These are phyloP conservation scores for Diaporthe australafricana DNA, from an alignment of 2,329 filamentous ascomycete genomes.

Conservation along the genomic window DNA sequence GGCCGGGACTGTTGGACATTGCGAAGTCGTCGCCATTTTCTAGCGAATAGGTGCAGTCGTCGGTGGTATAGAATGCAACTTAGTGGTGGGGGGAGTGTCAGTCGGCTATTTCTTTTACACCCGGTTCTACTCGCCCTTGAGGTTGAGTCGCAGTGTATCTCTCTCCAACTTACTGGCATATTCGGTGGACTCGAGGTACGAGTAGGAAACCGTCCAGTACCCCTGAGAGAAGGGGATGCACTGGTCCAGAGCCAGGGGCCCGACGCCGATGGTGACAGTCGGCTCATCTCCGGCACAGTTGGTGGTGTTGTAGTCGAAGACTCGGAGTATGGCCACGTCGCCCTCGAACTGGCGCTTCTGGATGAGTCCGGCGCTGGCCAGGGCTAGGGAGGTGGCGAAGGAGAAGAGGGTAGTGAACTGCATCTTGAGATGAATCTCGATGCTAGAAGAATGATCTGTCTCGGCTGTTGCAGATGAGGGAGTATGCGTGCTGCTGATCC, in stretches of 20 bases:
- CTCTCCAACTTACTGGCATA: background rate
- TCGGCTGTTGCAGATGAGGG: background rate
- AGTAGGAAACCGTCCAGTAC: background rate
- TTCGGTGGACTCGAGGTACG: background rate
- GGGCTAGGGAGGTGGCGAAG: slow-evolving; percentile 1
- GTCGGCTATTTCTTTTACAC: background rate
- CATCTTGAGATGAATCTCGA: background rate
- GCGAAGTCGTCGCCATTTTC: background rate
- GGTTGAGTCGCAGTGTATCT: background rate
- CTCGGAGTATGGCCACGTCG: background rate
- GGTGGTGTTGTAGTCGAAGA: slow-evolving; percentile 7
- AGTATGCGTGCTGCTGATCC: background rate
- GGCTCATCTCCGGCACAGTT: background rate
- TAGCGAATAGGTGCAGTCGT: background rate
- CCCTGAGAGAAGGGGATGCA: background rate
- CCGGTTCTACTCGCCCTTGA: background rate
- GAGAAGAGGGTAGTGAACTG: slow-evolving; percentile 9
- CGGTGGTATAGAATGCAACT: background rate
- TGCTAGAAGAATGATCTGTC: background rate
- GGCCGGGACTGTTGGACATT: background rate
- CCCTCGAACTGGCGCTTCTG: background rate
- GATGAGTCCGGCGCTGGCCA: background rate
- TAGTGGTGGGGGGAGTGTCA: background rate
- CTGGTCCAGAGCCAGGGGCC: background rate
- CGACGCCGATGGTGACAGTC: background rate